Conservation (phyloP, 2,329 filamentous ascomycete species). For the Aspergillus clavatus region DNA sequence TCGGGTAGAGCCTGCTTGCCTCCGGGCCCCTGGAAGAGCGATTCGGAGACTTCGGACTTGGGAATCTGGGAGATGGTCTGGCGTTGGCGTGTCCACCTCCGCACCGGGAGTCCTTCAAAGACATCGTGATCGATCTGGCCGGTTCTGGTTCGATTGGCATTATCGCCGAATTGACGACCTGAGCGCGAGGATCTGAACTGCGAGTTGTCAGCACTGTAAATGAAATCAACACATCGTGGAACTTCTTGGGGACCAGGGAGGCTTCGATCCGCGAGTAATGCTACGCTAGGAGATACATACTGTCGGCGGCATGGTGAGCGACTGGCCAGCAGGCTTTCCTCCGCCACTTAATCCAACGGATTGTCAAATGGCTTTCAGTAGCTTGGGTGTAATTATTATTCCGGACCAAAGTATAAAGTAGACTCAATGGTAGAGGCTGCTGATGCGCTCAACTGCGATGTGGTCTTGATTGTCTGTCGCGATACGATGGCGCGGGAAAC, state of each 20-base stretch:
- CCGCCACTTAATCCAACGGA: constrained; percentile 1
- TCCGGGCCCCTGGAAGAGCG: constrained; percentile 23
- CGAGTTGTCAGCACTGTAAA: constrained; percentile 12
- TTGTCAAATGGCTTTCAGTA: neutral
- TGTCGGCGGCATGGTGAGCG: constrained; percentile 31
- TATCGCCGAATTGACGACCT: constrained; percentile 52
- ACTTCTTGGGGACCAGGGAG: neutral
- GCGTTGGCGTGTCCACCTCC: constrained; percentile 77
- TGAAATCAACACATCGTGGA: neutral
- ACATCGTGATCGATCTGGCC: constrained; percentile 61
- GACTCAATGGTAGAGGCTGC: neutral
- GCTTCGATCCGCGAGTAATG: neutral
- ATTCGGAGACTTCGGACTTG: constrained; percentile 54
- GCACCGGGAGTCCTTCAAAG: constrained; percentile 73
- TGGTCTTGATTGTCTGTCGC: constrained; percentile 4
- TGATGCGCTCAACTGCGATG: constrained; percentile 2
- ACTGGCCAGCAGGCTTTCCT: constrained; percentile 7
- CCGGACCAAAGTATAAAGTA: neutral
- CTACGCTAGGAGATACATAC: constrained; percentile 23
- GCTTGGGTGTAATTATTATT: neutral
- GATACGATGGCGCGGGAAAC: constrained; percentile 11
- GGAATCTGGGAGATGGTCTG: constrained; percentile 64
- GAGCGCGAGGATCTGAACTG: constrained; percentile 55
- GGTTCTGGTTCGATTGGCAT: constrained; percentile 35
- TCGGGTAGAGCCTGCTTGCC: constrained; percentile 54